A percentile compares a stretch with the other conserved stretches of the same genome.
Conservation (phyloP, 2,329 filamentous ascomycete species). For the Fonsecaea erecta region DNA sequence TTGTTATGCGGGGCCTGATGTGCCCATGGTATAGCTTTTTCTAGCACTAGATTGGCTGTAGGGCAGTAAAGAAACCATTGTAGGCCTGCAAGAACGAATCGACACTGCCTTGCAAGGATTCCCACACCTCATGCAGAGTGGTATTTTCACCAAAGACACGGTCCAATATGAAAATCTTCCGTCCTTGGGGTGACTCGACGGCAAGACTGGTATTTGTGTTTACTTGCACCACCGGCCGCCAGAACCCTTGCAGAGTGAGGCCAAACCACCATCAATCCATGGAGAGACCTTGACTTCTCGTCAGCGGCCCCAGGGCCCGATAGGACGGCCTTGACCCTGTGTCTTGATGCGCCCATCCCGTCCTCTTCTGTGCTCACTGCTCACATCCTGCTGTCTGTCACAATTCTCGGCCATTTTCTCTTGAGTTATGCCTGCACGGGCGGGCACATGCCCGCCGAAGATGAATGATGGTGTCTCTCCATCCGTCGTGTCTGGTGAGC, state of each 20-base stretch:
- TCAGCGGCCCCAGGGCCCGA: too few species aligned
- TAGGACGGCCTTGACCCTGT: too few species aligned
- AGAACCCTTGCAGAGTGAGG: conserved; percentile 93
- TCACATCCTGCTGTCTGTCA: conserved; percentile 7
- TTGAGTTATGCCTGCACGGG: background rate
- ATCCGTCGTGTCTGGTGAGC: conserved; percentile 20
- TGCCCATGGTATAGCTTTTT: conserved; percentile 99
- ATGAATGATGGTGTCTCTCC: conserved; percentile 28
- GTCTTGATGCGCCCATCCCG: too few species aligned
- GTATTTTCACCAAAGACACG: conserved; percentile 86
- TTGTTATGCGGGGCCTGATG: conserved; percentile 81
- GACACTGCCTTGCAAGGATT: conserved; percentile 89
- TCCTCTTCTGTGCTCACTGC: conserved; percentile 22
- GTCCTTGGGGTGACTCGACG: conserved; percentile 88
- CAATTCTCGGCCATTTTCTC: conserved; percentile 1
- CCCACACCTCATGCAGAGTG: conserved; percentile 87
- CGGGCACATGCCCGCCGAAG: conserved; percentile 10
- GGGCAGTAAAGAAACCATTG: conserved; percentile 94
- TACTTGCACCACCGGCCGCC: conserved; percentile 88
- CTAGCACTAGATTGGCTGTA: conserved; percentile 97
- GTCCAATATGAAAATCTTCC: conserved; percentile 96
- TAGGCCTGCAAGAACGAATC: conserved; percentile 91
- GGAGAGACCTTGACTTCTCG: too few species aligned
- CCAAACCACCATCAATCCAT: too few species aligned
- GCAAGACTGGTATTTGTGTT: conserved; percentile 81